Percentiles rank a stretch among this genome's conserved stretches.
These are phyloP conservation scores for Neospora caninum DNA, from an alignment of 169 alveolate genomes.

Conservation along the genomic window DNA sequence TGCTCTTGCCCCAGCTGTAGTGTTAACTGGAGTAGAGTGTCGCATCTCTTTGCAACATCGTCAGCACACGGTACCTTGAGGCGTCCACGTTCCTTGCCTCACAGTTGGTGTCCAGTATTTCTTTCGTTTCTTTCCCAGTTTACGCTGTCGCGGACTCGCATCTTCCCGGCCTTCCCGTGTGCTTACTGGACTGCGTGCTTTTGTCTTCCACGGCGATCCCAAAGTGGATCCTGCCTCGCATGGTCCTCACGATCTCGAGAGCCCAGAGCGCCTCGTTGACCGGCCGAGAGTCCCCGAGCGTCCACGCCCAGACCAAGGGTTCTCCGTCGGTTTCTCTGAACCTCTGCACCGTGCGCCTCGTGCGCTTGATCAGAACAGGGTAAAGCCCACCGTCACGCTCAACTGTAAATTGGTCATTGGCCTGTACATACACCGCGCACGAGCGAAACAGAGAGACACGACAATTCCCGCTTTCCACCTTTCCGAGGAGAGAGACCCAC, in stretches of 20 bases:
- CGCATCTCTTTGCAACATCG: too few relatives aligned
- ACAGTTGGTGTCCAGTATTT: too few relatives aligned
- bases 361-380: not conserved
- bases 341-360: not conserved
- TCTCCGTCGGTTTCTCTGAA: not conserved
- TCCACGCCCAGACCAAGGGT: slow-evolving; percentile 54
- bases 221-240: slow-evolving; percentile 10
- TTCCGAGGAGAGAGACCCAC: too few relatives aligned
- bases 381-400: not conserved
- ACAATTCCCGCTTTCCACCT: too few relatives aligned
- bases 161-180: too few relatives aligned
- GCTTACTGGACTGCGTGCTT: not conserved
- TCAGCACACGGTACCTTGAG: too few relatives aligned
- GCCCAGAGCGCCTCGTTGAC: slow-evolving; percentile 52
- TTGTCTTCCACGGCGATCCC: slow-evolving; percentile 40
- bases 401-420: not conserved
- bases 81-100: too few relatives aligned
- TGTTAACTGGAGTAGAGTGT: too few relatives aligned
- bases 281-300: slow-evolving; percentile 28
- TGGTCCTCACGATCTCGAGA: slow-evolving; percentile 16
- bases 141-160: too few relatives aligned
- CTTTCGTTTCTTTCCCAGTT: too few relatives aligned
- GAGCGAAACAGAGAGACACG: too few relatives aligned
- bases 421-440: not conserved
- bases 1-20: too few relatives aligned